Percentiles rank a stretch among this genome's conserved stretches.
Evolutionary conservation across 2,329 filamentous ascomycete genomes (phyloP).

Genomic region (Arachnopeziza araneosa): DNA sequence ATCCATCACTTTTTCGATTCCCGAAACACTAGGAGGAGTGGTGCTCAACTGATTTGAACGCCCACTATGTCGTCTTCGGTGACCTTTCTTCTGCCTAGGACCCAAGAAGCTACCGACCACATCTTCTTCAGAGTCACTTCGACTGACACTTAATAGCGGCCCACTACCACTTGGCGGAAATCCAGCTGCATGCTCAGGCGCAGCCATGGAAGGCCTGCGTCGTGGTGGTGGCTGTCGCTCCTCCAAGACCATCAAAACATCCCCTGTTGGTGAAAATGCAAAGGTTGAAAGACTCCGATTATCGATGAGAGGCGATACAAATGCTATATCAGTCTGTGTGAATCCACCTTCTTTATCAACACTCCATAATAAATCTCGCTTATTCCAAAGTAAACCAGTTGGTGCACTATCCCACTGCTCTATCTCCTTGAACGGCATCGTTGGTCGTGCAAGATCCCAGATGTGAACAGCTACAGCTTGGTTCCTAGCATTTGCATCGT

Average conservation of each 20-base stretch:
- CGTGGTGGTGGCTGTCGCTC: conserved; percentile 45
- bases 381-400: conserved; percentile 55
- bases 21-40: conserved; percentile 41
- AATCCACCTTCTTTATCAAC: conserved; percentile 57
- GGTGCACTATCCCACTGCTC: conserved; percentile 55
- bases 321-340: conserved; percentile 60
- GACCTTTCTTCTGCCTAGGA: conserved; percentile 36
- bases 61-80: conserved; percentile 40
- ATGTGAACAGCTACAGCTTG: conserved; percentile 57
- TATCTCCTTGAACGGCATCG: conserved; percentile 62
- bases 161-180: conserved; percentile 39
- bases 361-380: conserved; percentile 61
- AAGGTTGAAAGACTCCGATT: conserved; percentile 56
- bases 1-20: conserved; percentile 42
- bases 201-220: conserved; percentile 34
- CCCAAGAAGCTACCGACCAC: conserved; percentile 55
- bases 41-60: conserved; percentile 45
- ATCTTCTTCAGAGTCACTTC: conserved; percentile 62
- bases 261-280: conserved; percentile 54
- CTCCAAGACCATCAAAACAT: conserved; percentile 57
- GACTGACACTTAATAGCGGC: conserved; percentile 49
- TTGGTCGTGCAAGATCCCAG: conserved; percentile 63
- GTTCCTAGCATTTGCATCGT: conserved; percentile 48
- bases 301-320: conserved; percentile 57
- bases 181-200: conserved; percentile 19